phyloP scores from a whole-genome alignment of 225 moss, liverwort and hornwort genomes.

The Marchantia paleacea region DNA sequence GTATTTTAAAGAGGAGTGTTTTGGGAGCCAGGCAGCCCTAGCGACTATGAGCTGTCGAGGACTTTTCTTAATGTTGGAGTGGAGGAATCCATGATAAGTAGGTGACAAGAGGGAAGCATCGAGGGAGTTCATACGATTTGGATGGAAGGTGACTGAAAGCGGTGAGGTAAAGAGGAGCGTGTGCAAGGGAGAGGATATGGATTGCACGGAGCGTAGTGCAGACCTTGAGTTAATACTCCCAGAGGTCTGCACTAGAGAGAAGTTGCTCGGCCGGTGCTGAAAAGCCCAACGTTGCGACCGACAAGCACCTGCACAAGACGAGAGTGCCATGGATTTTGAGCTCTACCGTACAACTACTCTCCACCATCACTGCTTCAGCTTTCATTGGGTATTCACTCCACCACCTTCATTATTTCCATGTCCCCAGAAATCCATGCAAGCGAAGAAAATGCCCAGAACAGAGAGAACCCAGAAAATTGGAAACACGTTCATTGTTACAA shows the following conservation, averaged over 20 bases:
- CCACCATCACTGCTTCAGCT: not conserved
- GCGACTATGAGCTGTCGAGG: not conserved
- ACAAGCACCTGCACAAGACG: conserved; percentile 17
- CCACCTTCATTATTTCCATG: not conserved
- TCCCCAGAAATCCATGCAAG: conserved; percentile 13
- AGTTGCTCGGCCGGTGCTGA: not conserved
- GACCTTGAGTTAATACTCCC: not conserved
- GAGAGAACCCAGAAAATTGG: conserved; percentile 17
- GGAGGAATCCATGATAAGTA: not conserved
- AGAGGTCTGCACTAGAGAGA: not conserved
- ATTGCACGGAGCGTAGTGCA: not conserved
- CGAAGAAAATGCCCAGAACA: conserved; percentile 13
- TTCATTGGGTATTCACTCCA: not conserved
- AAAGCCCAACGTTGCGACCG: not conserved
- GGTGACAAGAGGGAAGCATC: not conserved
- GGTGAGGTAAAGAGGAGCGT: not conserved
- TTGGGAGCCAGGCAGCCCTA: not conserved
- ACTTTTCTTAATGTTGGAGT: not conserved
- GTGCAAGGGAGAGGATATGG: not conserved
- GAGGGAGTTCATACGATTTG: not conserved
- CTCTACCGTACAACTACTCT: not conserved
- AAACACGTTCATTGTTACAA: conserved; percentile 8
- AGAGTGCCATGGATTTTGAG: not conserved
- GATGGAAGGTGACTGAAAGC: not conserved
- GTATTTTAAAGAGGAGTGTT: not conserved